A percentile compares a stretch with the other conserved stretches of the same genome.
phyloP scores from a whole-genome alignment of 495 filamentous ascomycete species.

The Evansstolkia leycettana region DNA sequence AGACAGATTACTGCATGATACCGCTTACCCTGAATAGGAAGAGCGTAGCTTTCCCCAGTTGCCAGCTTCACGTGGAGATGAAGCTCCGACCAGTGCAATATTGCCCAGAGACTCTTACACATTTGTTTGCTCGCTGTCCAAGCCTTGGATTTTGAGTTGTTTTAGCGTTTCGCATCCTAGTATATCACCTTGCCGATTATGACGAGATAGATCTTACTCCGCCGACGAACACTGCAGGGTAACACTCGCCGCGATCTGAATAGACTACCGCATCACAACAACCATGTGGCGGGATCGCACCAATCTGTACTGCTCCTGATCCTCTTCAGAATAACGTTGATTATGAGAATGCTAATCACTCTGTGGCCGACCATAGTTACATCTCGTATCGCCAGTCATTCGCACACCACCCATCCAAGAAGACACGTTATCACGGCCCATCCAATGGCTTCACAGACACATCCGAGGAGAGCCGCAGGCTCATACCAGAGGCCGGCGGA shows the following conservation, averaged over 20 bases:
- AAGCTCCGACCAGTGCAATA: conserved; percentile 1
- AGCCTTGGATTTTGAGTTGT: neutral
- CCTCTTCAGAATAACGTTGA: conserved; percentile 5
- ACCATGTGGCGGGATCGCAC: conserved; percentile 97
- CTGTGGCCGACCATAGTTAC: conserved; percentile 48
- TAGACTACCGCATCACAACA: conserved; percentile 12
- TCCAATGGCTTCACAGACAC: conserved; percentile 64
- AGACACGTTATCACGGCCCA: conserved; percentile 53
- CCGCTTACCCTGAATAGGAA: conserved; percentile 1
- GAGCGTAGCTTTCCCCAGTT: neutral
- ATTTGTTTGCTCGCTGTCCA: too few relatives aligned
- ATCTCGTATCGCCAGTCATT: conserved; percentile 99
- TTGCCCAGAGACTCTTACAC: too few relatives aligned
- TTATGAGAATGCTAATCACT: conserved; percentile 2
- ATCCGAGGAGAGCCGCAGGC: conserved; percentile 69
- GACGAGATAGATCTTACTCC: conserved; percentile 7
- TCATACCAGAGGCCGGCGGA: conserved; percentile 60
- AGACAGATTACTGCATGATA: neutral
- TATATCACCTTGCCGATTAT: conserved; percentile 7
- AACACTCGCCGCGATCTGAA: conserved; percentile 5
- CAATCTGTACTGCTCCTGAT: conserved; percentile 59
- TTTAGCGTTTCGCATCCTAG: neutral
- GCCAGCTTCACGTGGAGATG: conserved; percentile 7
- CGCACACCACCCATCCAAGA: conserved; percentile 84
- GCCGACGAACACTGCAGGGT: conserved; percentile 7